Evolutionary conservation across 2,329 filamentous ascomycete genomes (phyloP), one percentile per base, ranked within the genome.

Genomic region (Aspergillus fijiensis): DNA sequence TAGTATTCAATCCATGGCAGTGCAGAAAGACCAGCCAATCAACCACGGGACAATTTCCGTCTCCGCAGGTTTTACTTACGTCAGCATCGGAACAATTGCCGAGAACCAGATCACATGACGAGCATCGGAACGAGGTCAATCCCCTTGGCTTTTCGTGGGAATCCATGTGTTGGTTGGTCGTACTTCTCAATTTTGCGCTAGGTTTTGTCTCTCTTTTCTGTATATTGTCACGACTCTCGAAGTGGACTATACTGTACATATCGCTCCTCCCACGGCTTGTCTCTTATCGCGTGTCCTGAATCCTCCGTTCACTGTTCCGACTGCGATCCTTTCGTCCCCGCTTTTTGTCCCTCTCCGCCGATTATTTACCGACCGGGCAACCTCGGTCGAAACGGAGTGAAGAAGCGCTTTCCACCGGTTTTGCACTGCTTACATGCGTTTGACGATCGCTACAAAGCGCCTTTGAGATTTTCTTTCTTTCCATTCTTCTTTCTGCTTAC

Each of bases 101-200:
- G 61, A 45, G 6, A 63, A 5, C 55, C 53, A 51, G 47, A 58
- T 70, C 69, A 72, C 69, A 60, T 72, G 70, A 71, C 60, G 25
- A 2, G 35, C 35, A 29, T 62, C 53, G 62, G 60, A 27, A 55
- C 35, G 51, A 35, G 33, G 33, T 60, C 56, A 49, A 60, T 50
- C 56, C 19, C n/a, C 27, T 29, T 59, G 62, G 58, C 55, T 67
- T 66, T 65, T 70, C 61, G 67, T 62, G 60, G 62, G 31, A 16
- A 29, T 58, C 42, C 25, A 11, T 12, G 49, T 29, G n/a, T 9
- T 29, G 51, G n/a, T 31, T 29, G 51, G n/a, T 31, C 35, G 29
- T 54, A 11, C 35, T 23, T 7, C 31, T n/a, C 42, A 48, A 2
- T 4, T 31, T 47, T 31, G 39, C 10, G 9, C 53, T 55, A 27